phyloP scores from a whole-genome alignment of 148 eudicot species.

The Silene uniflora region DNA sequence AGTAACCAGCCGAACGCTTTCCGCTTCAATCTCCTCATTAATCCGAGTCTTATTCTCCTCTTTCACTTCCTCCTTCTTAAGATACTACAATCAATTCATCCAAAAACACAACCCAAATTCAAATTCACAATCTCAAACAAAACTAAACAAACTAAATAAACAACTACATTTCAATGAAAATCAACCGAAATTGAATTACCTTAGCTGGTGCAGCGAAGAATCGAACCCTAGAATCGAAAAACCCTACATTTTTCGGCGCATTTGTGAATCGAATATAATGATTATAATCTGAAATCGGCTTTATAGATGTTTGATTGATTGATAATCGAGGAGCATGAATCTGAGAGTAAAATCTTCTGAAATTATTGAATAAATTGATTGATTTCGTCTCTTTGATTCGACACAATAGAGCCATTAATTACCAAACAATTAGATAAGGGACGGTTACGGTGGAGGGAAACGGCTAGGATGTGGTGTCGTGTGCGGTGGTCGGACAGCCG shows the following conservation, averaged over 20 bases:
- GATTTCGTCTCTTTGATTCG: constrained; percentile 42
- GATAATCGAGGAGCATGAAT: constrained; percentile 17
- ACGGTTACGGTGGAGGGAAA: no score
- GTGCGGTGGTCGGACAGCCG: no score
- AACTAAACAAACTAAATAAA: not conserved
- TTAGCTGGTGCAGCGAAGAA: constrained; percentile 69
- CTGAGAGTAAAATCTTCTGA: constrained; percentile 37
- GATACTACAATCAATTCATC: constrained; percentile 13
- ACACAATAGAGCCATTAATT: constrained; percentile 5
- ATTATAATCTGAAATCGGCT: not conserved
- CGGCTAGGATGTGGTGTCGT: no score
- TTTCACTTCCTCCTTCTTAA: constrained; percentile 40
- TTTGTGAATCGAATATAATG: constrained; percentile 1
- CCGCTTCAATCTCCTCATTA: constrained; percentile 62
- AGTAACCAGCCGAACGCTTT: constrained; percentile 53
- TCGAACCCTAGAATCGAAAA: constrained; percentile 39
- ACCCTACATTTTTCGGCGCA: constrained; percentile 17
- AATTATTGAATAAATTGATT: constrained; percentile 25
- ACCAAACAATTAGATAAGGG: no score
- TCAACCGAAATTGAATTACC: constrained; percentile 32
- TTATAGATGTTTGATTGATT: constrained; percentile 24
- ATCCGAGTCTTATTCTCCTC: constrained; percentile 30
- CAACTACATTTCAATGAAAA: not conserved
- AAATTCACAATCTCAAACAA: not conserved
- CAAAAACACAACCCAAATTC: not conserved